phyloP scores from a whole-genome alignment of 129 eudicot species.

The Flaveria sonorensis region DNA sequence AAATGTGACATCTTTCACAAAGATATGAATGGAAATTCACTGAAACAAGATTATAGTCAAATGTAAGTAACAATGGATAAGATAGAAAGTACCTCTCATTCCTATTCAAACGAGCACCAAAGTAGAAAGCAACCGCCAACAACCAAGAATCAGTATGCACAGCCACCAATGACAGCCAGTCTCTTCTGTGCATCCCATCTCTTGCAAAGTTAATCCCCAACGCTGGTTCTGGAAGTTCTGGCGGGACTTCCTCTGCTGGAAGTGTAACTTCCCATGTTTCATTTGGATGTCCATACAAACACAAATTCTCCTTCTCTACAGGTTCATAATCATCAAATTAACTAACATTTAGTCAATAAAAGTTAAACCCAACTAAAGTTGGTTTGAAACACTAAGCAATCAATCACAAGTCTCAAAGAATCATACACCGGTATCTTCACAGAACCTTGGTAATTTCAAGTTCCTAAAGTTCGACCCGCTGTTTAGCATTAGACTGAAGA shows the following conservation, averaged over 20 bases:
- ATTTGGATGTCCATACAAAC: conserved; percentile 69
- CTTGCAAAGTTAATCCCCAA: conserved; percentile 73
- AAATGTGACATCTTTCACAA: background rate
- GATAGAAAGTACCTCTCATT: conserved; percentile 51
- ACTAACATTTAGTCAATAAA: background rate
- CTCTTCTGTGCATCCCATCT: conserved; percentile 66
- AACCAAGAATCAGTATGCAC: conserved; percentile 76
- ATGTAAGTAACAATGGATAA: background rate
- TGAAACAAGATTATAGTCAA: background rate
- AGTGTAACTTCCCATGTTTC: conserved; percentile 70
- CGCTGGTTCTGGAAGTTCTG: conserved; percentile 75
- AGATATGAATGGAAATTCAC: background rate
- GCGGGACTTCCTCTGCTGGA: conserved; percentile 76
- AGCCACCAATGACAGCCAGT: conserved; percentile 70
- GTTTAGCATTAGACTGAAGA: background rate
- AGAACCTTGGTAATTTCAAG: background rate
- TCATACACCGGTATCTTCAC: conserved; percentile 1
- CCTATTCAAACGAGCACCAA: conserved; percentile 69
- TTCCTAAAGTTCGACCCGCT: background rate
- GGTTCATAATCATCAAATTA: background rate
- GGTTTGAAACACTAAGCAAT: background rate
- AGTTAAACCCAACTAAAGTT: background rate
- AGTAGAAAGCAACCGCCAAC: conserved; percentile 65
- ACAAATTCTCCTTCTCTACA: conserved; percentile 67
- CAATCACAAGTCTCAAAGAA: background rate